Conservation (phyloP, 192 early-diverging fungal species). For the Pecoramyces ruminantium region DNA sequence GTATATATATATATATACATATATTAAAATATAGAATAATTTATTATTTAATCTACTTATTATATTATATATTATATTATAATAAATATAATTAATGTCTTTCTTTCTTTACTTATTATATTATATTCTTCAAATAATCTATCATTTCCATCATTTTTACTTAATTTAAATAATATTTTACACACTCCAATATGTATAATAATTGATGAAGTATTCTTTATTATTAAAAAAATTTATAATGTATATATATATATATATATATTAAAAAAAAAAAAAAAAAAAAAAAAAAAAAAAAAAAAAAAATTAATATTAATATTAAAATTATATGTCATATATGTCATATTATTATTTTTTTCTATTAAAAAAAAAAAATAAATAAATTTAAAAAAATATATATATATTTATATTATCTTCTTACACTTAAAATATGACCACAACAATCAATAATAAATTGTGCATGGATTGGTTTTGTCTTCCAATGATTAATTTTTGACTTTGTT, state of each 20-base stretch:
- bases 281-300: no score
- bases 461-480: neutral
- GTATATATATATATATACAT: no score
- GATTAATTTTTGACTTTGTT: neutral
- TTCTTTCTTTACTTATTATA: neutral
- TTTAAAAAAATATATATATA: neutral
- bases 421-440: neutral
- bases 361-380: neutral
- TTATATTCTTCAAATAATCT: neutral
- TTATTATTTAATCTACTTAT: no score
- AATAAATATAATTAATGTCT: no score
- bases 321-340: no score
- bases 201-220: neutral
- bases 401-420: neutral
- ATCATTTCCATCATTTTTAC: neutral
- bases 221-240: no score
- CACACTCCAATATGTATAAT: neutral
- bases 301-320: no score
- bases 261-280: no score
- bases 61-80: no score
- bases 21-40: no score
- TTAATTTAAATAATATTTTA: neutral
- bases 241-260: no score
- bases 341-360: neutral
- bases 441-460: neutral